A percentile compares a stretch with the other conserved stretches of the same genome.
Conservation (phyloP, 495 filamentous ascomycete genomes). For the Oidiodendron maius region DNA sequence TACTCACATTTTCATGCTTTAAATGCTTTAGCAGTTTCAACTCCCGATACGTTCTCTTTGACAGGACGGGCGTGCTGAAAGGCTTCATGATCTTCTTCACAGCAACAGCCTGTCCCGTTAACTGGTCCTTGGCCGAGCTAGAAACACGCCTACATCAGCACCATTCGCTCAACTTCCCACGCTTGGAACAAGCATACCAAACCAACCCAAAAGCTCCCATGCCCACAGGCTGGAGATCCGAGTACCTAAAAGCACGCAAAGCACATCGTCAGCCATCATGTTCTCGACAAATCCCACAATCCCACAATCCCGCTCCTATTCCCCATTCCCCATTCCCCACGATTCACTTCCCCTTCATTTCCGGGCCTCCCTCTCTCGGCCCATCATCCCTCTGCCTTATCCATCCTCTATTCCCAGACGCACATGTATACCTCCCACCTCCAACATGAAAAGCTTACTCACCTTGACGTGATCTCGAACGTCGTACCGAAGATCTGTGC, state of each 20-base stretch:
- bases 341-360: no score
- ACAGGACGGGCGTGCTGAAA: slow-evolving; percentile 94
- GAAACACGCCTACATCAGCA: slow-evolving; percentile 11
- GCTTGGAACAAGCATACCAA: slow-evolving; percentile 50
- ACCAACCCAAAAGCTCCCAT: slow-evolving; percentile 99
- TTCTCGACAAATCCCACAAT: no score
- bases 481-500: slow-evolving; percentile 99
- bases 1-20: slow-evolving; percentile 86
- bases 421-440: no score
- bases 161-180: background rate
- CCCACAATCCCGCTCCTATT: no score
- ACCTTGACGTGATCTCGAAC: slow-evolving; percentile 99
- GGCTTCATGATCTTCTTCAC: slow-evolving; percentile 99
- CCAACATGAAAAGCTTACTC: no score
- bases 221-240: slow-evolving; percentile 94
- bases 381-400: no score
- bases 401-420: no score
- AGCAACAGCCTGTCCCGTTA: slow-evolving; percentile 89
- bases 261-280: background rate
- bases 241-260: slow-evolving; percentile 70
- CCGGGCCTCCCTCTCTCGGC: no score
- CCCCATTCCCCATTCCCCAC: no score
- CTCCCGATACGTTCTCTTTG: slow-evolving; percentile 95
- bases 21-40: slow-evolving; percentile 96
- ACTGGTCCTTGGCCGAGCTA: slow-evolving; percentile 95